Base-by-base conservation (phyloP, 139 green algal species). In the Zygnema circumcarinatum region DNA sequence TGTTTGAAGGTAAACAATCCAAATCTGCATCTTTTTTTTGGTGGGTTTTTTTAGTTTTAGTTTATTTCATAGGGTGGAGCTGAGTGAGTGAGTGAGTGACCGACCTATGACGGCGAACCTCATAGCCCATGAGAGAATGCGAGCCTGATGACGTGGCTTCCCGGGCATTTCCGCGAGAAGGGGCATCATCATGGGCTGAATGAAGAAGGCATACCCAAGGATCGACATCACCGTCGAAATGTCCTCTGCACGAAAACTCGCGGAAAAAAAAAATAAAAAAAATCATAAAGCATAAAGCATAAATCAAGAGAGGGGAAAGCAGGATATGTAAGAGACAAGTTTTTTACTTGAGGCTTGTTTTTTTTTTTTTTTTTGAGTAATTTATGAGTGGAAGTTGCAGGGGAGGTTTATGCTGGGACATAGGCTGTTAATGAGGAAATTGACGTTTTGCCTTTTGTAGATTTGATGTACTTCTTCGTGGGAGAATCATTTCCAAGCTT, bases 151-250 rank as follows among this genome's bases (percentile, higher is more conserved):
- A 25, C 36, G 32, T 3, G 31, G 31, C 3, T 2, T 11, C 3
- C 75, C 29, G 2, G 79, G 79, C 79, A 86, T 86, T 39, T 86
- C 79, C 33, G 36, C 38, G 2, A 86, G 7, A 38, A 86, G n/a
- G 7, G 79, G 79, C 79, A 86, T 86, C 79, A 86, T 81, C 2
- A 86, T 35, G 2, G 79, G 79, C 40, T 86, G 79, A 39, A 86
- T 86, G 79, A 74, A 86, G 52, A 83, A 86, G 33, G 79, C 79
- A 40, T 74, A 86, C 31, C 79, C 79, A 36, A 86, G 16, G 33
- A 40, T 16, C 2, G 79, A 86, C 2, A 86, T 35, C 2, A 35
- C 79, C 22, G 7, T 2, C 2, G 39, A 56, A 38, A 86, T 39
- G 36, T 16, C n/a, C 33, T 40, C 79, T 86, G 79, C 52, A 83